phyloP scores from a whole-genome alignment of 1,139 yeast genomes.

The Dujonia santamariae region DNA sequence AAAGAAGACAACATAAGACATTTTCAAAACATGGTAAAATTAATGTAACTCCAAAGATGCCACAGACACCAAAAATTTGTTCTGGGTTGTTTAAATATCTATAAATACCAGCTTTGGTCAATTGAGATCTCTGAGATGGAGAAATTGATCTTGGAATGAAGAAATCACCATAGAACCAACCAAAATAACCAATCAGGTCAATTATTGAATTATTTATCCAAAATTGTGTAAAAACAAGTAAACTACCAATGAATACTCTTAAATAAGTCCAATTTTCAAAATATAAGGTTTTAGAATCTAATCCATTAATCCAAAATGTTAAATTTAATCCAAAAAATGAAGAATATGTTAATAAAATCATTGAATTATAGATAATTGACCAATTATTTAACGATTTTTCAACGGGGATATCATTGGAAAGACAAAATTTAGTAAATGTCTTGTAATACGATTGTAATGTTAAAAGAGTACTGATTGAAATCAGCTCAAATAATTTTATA shows the following conservation, averaged over 20 bases:
- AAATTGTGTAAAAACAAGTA: constrained; percentile 57
- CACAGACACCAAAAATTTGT: constrained; percentile 77
- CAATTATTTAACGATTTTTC: constrained; percentile 73
- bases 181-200: constrained; percentile 77
- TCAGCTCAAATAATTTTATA: constrained; percentile 52
- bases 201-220: constrained; percentile 75
- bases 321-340: constrained; percentile 44
- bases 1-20: constrained; percentile 53
- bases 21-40: constrained; percentile 61
- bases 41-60: constrained; percentile 75
- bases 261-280: constrained; percentile 48
- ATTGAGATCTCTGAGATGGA: constrained; percentile 36
- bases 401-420: constrained; percentile 66
- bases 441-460: constrained; percentile 61
- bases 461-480: constrained; percentile 52
- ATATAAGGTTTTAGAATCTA: constrained; percentile 14
- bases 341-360: constrained; percentile 44
- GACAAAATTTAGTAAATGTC: constrained; percentile 63
- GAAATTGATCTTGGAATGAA: constrained; percentile 51
- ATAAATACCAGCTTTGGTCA: constrained; percentile 82
- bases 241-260: constrained; percentile 55
- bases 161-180: constrained; percentile 91
- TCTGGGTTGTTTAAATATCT: constrained; percentile 85
- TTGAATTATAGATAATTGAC: constrained; percentile 66
- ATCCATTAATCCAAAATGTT: constrained; percentile 17